Evolutionary conservation across 352 stramenopile genomes (phyloP), one percentile per base, ranked within the genome.

Genomic region (Phytophthora tubulina): DNA sequence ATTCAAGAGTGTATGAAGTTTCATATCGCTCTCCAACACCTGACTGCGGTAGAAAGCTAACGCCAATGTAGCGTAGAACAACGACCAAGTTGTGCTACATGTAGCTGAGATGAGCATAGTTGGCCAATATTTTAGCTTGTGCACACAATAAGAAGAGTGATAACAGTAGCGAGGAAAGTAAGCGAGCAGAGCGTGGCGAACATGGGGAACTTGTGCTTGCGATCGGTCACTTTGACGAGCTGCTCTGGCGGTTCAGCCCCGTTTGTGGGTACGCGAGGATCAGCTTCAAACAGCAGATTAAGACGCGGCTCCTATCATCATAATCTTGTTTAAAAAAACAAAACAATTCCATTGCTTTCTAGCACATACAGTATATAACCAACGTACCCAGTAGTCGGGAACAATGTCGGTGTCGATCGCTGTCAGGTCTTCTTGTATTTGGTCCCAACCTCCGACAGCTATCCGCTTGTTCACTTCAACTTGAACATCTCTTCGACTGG

Each of bases 191-290:
- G 79, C 4, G 84, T 92, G 9, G 86, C 84, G 58, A 94, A 87
- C 33, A 93, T 76, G 2, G 86, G 86, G 62, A 90, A 88, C 27
- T 82, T 81, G 69, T 93, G 86, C 17, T 75, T 75, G 13, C 80
- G 75, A 69, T 93, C 82, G 5, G 86, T 93, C 45, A 93, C 86
- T 52, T 93, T 93, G 55, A 93, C 83, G 36, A 93, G 75, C 56
- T 93, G 86, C 36, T 92, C 84, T 3, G 82, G 84, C 8, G 79
- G 56, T 10, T 93, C 75, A 39, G 63, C 85, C 17, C 74, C 84
- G 51, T 89, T 93, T 1, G 79, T 86, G 9, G 57, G 54, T 36
- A 92, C 80, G 0, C 75, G 74, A 30, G 62, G 53, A 51, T 81
- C 51, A 3, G 72, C 14, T 50, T 38, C 31, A 45, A 76, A 44